These are phyloP conservation scores for Calonectria pteridis DNA, from an alignment of 2,329 filamentous ascomycete genomes.

Conservation along the genomic window DNA sequence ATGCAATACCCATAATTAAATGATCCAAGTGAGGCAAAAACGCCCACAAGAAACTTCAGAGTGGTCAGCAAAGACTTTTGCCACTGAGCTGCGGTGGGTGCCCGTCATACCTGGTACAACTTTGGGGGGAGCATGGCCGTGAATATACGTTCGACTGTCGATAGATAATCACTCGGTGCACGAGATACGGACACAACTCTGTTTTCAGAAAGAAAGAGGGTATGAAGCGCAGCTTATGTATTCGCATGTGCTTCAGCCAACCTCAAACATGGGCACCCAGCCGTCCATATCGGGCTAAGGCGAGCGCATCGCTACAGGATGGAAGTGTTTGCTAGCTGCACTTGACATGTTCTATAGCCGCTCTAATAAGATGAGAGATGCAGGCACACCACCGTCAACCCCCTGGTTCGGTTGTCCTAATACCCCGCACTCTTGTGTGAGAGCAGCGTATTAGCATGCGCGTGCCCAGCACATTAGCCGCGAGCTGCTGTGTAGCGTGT, in stretches of 20 bases:
- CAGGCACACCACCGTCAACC: background rate
- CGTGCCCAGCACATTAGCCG: background rate
- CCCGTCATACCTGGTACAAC: slow-evolving; percentile 7
- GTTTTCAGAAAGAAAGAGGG: background rate
- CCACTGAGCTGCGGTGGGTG: background rate
- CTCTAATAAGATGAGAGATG: background rate
- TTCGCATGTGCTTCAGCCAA: background rate
- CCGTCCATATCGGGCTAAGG: background rate
- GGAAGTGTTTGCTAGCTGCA: background rate
- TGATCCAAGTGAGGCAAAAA: slow-evolving; percentile 19
- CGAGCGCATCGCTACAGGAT: background rate
- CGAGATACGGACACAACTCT: background rate
- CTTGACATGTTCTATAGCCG: background rate
- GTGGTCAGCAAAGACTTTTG: background rate
- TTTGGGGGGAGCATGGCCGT: slow-evolving; percentile 7
- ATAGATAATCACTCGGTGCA: background rate
- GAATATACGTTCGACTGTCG: background rate
- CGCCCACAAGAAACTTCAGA: slow-evolving; percentile 10
- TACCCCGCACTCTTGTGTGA: background rate
- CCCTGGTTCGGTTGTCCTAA: background rate
- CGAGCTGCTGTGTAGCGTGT: background rate
- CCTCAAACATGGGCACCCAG: background rate
- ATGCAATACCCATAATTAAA: slow-evolving; percentile 20
- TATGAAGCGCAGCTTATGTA: background rate
- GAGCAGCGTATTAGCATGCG: background rate